Conservation (phyloP, 768 basidiomycete species). For the Termitomyces sp. region DNA sequence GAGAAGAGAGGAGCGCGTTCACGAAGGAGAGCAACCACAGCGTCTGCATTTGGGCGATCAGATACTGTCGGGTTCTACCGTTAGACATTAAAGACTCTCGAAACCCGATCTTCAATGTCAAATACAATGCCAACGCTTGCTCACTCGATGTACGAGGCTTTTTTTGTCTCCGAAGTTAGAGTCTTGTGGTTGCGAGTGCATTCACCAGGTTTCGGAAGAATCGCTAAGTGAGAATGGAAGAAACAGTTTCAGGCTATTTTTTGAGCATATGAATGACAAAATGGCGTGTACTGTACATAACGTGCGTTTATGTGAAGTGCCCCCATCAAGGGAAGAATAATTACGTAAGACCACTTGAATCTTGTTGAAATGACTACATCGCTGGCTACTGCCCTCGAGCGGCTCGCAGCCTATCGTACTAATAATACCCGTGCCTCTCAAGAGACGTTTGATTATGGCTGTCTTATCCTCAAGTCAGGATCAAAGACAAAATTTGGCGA, state of each 20-base stretch:
- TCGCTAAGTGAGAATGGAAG: neutral
- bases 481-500: slow-evolving; percentile 41
- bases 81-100: neutral
- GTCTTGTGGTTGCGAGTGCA: neutral
- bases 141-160: neutral
- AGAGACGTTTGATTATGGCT: slow-evolving; percentile 52
- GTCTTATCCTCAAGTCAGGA: slow-evolving; percentile 42
- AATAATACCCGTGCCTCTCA: slow-evolving; percentile 51
- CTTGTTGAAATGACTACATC: slow-evolving; percentile 28
- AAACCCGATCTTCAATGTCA: neutral
- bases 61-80: neutral
- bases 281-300: neutral
- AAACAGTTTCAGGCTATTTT: too few species aligned
- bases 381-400: slow-evolving; percentile 40
- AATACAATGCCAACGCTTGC: neutral
- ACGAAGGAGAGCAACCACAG: too few species aligned
- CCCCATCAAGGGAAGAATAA: neutral
- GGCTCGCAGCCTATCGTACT: slow-evolving; percentile 47
- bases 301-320: too few species aligned
- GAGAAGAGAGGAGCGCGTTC: neutral
- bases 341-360: slow-evolving; percentile 8
- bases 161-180: neutral
- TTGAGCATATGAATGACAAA: neutral
- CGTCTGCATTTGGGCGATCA: neutral
- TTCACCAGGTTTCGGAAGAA: neutral